These are phyloP conservation scores for Adiantum capillusveneris DNA, from an alignment of 75 land plant species.

Conservation along the genomic window DNA sequence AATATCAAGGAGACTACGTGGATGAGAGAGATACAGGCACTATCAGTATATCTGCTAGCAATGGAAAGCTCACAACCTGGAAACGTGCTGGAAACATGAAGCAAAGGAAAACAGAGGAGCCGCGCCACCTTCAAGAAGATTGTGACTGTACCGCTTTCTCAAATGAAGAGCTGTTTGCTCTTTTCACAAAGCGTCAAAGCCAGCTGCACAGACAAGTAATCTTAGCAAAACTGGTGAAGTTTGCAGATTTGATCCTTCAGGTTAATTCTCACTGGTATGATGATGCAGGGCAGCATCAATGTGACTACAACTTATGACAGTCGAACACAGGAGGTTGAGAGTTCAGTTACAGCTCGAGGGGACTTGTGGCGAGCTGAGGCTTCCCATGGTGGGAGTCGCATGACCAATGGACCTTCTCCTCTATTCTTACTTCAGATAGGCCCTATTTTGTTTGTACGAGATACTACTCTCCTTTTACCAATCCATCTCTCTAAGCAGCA, in stretches of 20 bases:
- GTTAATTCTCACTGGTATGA: not conserved
- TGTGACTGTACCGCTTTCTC: constrained; percentile 10
- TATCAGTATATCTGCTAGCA: too few species aligned
- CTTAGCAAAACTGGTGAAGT: not conserved
- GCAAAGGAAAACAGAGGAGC: too few species aligned
- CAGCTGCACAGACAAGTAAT: constrained; percentile 15
- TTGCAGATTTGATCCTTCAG: not conserved
- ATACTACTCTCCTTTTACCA: constrained; percentile 85
- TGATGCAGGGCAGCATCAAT: constrained; percentile 56
- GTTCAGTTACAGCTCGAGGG: constrained; percentile 74
- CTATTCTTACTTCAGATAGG: constrained; percentile 84
- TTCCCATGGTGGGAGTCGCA: constrained; percentile 62
- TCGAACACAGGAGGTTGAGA: constrained; percentile 66
- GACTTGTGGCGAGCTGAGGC: constrained; percentile 96
- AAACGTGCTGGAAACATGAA: too few species aligned
- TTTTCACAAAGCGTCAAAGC: constrained; percentile 6
- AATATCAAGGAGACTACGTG: too few species aligned
- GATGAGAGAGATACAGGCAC: too few species aligned
- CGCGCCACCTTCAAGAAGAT: constrained; percentile 5
- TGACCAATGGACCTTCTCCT: constrained; percentile 55
- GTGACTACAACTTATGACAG: constrained; percentile 80
- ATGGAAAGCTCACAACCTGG: too few species aligned
- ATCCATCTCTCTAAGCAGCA: constrained; percentile 91
- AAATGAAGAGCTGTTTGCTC: constrained; percentile 16
- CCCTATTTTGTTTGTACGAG: constrained; percentile 86